phyloP scores from a whole-genome alignment of 306 rosid genomes.

The Cicer bijugum region DNA sequence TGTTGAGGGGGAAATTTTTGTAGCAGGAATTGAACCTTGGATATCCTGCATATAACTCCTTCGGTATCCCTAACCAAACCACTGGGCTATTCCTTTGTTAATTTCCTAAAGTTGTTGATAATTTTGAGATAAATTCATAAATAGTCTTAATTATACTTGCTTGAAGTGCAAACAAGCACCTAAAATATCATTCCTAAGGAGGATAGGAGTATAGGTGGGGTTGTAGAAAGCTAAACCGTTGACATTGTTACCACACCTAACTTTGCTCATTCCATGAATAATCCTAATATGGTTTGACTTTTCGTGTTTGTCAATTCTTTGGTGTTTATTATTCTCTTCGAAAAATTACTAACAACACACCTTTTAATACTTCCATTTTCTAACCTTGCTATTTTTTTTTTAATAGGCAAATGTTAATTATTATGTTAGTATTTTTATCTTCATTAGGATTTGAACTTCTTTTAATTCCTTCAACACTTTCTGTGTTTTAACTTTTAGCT shows the following conservation, averaged over 20 bases:
- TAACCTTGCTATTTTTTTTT: no score
- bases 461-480: no score
- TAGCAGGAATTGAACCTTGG: no score
- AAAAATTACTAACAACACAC: neutral
- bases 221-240: neutral
- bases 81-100: neutral
- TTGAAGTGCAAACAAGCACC: slow-evolving; percentile 6
- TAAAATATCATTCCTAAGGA: neutral
- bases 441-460: no score
- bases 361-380: no score
- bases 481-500: no score
- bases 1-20: neutral
- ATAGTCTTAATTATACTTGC: neutral
- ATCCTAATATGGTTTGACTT: neutral
- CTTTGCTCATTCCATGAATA: slow-evolving; percentile 15
- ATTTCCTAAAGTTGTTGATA: neutral
- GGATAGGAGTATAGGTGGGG: neutral
- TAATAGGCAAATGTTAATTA: no score
- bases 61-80: no score
- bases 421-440: no score
- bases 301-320: no score
- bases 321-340: neutral
- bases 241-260: neutral
- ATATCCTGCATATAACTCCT: no score
- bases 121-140: neutral